Evolutionary conservation across 2,329 filamentous ascomycete species (phyloP), one percentile per base, ranked within the genome.

Genomic region (Calonectria naviculata): DNA sequence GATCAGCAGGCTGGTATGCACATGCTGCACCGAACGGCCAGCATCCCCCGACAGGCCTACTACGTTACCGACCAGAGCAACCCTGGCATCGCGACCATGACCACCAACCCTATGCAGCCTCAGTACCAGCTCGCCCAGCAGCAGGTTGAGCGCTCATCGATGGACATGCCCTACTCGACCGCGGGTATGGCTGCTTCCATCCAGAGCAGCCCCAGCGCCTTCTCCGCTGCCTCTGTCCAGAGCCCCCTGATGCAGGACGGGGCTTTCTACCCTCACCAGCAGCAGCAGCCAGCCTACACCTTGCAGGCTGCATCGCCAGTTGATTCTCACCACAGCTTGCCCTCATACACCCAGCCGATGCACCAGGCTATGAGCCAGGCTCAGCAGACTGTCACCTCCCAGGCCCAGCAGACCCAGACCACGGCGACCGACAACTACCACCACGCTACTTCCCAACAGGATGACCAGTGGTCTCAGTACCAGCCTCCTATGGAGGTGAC

Each of bases 21-120:
- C 21, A 85, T 89, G 78, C 78, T 88, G 58, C 87, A 88, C 73
- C 85, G 87, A 65, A 83, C 85, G n/a, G 76, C 85, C 6, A 86
- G 84, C 78, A 82, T 89, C 76, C 83, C 86, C 4, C 84, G 84
- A 64, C 85, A 86, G 65, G 80, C 83, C 41, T 90, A 87, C 78
- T 93, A 91, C 75, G 85, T 92, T 34, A 87, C 90, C 1, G 90
- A 92, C 68, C 89, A 91, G 73, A 87, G 85, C 78, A 91, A 91
- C 75, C 89, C 90, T 12, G 89, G 87, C 15, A 87, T 92, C 7
- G 90, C 89, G 36, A 92, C 89, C 15, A 88, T 92, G 86, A 90
- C 88, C 80, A 86, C 89, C 13, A 86, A 85, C 73, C 77, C 84
- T 8, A 82, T 89, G 58, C 83, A 85, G n/a, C 80, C 84, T 8